These are phyloP conservation scores for Aureobasidium vineae DNA, from an alignment of 2,329 filamentous ascomycete species.

Conservation along the genomic window DNA sequence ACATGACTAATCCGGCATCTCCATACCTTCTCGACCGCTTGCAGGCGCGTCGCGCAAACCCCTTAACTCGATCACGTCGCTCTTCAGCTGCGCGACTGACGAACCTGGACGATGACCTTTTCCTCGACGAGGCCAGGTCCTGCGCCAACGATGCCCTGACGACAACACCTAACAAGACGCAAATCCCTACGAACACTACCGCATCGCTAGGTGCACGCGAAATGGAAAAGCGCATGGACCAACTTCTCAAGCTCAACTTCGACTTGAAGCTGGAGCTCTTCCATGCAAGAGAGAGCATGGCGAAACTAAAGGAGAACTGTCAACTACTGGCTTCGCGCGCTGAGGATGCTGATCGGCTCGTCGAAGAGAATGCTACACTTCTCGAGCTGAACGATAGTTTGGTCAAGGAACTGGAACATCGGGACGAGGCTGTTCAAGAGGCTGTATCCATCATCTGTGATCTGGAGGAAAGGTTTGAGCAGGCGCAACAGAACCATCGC, in stretches of 20 bases:
- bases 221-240: constrained; percentile 67
- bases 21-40: constrained; percentile 39
- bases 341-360: constrained; percentile 31
- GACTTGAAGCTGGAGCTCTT: constrained; percentile 72
- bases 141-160: constrained; percentile 29
- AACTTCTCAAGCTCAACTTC: constrained; percentile 72
- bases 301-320: constrained; percentile 57
- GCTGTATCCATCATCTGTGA: constrained; percentile 67
- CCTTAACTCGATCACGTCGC: constrained; percentile 37
- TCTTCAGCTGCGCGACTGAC: constrained; percentile 35
- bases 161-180: constrained; percentile 31
- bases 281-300: constrained; percentile 65
- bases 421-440: constrained; percentile 68
- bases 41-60: constrained; percentile 36
- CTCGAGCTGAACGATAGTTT: constrained; percentile 60
- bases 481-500: background rate
- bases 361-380: constrained; percentile 46
- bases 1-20: constrained; percentile 25
- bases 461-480: constrained; percentile 53
- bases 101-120: constrained; percentile 39
- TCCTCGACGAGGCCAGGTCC: constrained; percentile 37
- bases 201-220: constrained; percentile 59
- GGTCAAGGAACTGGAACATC: constrained; percentile 61
- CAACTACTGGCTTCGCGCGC: constrained; percentile 56
- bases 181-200: constrained; percentile 21